Evolutionary conservation across 768 basidiomycete species (phyloP).

Genomic region (Boletellus sp.): DNA sequence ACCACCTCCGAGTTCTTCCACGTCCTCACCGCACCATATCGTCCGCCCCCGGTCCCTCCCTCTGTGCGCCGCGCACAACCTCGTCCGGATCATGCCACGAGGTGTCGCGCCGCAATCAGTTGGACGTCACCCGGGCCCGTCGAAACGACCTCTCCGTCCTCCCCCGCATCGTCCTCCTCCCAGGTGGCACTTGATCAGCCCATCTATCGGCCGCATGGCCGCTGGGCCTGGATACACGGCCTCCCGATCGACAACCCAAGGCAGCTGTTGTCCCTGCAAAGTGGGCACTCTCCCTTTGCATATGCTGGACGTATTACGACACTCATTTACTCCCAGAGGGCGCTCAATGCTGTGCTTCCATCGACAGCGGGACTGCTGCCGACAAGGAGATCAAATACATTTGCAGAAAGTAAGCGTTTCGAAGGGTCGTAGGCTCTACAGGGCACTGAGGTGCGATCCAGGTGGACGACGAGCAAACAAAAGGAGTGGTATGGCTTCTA

Average conservation of each 20-base stretch:
- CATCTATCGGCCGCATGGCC: conserved; percentile 32
- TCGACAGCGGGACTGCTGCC: conserved; percentile 33
- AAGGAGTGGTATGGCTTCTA: conserved; percentile 39
- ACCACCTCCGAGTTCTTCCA: conserved; percentile 29
- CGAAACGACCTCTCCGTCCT: not conserved
- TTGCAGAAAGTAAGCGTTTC: conserved; percentile 33
- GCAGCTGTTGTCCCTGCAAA: conserved; percentile 24
- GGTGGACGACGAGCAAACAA: conserved; percentile 33
- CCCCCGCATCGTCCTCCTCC: not conserved
- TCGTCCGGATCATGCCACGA: conserved; percentile 16
- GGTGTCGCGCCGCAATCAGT: conserved; percentile 27
- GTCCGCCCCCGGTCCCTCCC: conserved; percentile 1
- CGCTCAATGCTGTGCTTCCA: conserved; percentile 35
- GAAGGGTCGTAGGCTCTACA: not conserved
- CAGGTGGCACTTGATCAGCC: conserved; percentile 14
- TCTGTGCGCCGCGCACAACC: conserved; percentile 13
- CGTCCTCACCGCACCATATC: conserved; percentile 27
- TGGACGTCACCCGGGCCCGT: conserved; percentile 17
- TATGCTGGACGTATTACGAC: not conserved
- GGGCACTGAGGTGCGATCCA: conserved; percentile 13
- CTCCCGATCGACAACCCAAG: conserved; percentile 25
- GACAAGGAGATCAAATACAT: conserved; percentile 32
- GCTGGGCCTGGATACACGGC: conserved; percentile 30
- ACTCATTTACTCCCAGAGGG: conserved; percentile 27
- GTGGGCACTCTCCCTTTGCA: conserved; percentile 13